phyloP scores from a whole-genome alignment of 2,329 filamentous ascomycete genomes.

The Botrytis elliptica region DNA sequence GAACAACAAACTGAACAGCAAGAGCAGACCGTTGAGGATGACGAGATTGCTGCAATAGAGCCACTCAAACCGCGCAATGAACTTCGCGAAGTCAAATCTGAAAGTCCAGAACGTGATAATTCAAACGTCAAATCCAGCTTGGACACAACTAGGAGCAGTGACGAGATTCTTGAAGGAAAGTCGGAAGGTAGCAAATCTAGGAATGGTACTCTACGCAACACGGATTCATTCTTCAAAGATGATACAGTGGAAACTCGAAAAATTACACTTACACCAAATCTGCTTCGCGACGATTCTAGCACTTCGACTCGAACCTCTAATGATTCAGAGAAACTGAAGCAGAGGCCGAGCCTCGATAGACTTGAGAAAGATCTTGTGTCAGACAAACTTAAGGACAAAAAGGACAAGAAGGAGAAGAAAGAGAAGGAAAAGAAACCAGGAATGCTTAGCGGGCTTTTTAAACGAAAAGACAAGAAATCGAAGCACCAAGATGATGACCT shows the following conservation, averaged over 20 bases:
- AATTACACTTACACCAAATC: slow-evolving; percentile 90
- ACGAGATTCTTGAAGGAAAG: slow-evolving; percentile 63
- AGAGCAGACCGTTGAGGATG: slow-evolving; percentile 42
- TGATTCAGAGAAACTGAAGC: slow-evolving; percentile 51
- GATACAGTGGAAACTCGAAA: slow-evolving; percentile 94
- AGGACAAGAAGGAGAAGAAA: slow-evolving; percentile 61
- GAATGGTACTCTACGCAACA: slow-evolving; percentile 85
- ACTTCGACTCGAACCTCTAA: slow-evolving; percentile 43
- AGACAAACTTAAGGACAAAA: slow-evolving; percentile 70
- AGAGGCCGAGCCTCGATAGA: slow-evolving; percentile 70
- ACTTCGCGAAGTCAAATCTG: slow-evolving; percentile 36
- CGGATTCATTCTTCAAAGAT: slow-evolving; percentile 96
- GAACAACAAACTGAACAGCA: slow-evolving; percentile 49
- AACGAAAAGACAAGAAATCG: slow-evolving; percentile 47
- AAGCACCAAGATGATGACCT: slow-evolving; percentile 55
- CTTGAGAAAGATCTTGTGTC: slow-evolving; percentile 66
- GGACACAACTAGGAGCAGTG: slow-evolving; percentile 54
- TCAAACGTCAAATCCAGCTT: slow-evolving; percentile 34
- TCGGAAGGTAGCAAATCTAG: slow-evolving; percentile 63
- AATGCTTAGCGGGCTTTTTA: slow-evolving; percentile 63
- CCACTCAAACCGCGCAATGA: slow-evolving; percentile 45
- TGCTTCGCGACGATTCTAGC: slow-evolving; percentile 76
- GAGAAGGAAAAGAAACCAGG: slow-evolving; percentile 49
- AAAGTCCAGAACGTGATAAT: slow-evolving; percentile 29
- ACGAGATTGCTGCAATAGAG: slow-evolving; percentile 36